Conservation (phyloP, 305 asterid species). For the Solanum aculeatissimum region DNA sequence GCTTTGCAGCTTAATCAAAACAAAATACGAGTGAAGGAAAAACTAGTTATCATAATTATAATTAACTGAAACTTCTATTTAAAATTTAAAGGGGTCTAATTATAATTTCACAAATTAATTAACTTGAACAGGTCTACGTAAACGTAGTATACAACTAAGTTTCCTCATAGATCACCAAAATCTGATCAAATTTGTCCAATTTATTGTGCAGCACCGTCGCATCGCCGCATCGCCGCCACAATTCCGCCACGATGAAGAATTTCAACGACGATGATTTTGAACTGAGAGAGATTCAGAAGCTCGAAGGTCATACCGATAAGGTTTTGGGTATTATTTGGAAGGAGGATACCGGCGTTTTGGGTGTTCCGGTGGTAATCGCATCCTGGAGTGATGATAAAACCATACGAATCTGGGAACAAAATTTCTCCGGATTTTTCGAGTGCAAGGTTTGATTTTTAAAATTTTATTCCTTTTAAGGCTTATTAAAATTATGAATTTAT, state of each 20-base stretch:
- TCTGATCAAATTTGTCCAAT: not conserved
- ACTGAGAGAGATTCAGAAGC: constrained; percentile 55
- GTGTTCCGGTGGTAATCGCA: constrained; percentile 64
- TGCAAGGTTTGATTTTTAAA: constrained; percentile 43
- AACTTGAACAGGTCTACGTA: not conserved
- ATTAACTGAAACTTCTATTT: not conserved
- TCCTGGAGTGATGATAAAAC: constrained; percentile 92
- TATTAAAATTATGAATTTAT: not conserved
- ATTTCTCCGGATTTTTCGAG: constrained; percentile 42
- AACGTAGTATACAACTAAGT: too few species aligned
- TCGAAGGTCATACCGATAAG: constrained; percentile 83
- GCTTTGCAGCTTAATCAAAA: too few species aligned
- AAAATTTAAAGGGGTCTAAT: not conserved
- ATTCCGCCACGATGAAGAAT: constrained; percentile 21
- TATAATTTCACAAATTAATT: not conserved
- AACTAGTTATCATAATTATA: too few species aligned
- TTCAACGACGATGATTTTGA: constrained; percentile 33
- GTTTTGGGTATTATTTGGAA: constrained; percentile 89
- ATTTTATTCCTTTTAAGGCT: not conserved
- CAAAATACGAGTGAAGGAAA: too few species aligned
- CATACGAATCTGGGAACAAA: constrained; percentile 78
- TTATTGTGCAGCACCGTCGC: not conserved
- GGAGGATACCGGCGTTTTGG: constrained; percentile 50
- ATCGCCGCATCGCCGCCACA: not conserved
- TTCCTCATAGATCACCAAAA: not conserved